Base-by-base conservation (phyloP, 177 flowering plant genomes). In the Vitis hybrid region DNA sequence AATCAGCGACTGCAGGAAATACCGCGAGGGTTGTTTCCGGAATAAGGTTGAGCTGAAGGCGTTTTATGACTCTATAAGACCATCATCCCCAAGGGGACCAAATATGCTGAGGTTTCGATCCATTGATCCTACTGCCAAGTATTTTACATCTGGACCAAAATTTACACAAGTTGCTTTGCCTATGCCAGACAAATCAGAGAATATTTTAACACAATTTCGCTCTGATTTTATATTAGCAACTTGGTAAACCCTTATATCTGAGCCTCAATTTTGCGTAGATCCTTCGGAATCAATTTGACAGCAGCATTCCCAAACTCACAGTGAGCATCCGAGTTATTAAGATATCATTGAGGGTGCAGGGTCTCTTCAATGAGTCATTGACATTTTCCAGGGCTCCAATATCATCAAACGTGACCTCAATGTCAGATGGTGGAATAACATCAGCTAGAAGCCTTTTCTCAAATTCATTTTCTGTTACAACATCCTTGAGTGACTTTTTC, bases 131-230 rank as follows among this genome's bases (percentile, higher is more conserved):
- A 91, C 93, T 4, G 98, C 97, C 51, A 96, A 32, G 81, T 89
- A 93, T 67, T 91, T 92, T 62, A 97, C 97, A 77, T 96, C 97
- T 2, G 87, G 82, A 52, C 99, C 97, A 79, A 96, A 93, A 66
- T 92, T 96, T 40, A 88, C 88, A 72, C 80, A 72, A 0, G 85
- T 90, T 66, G 78, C 79, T 82, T 81, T 93, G 40, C 97, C 99
- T 92, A 87, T 90, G 76, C 99, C 97, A 64, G 99, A 96, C 72
- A 93, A 75, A 85, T 96, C 98, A 27, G 95, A 94, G 49, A 93
- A 79, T 2, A 90, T 85, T 78, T 90, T 96, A 72, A 93, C 78
- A 62, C 82, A 80, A 71, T 92, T 88, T 98, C 99, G 93, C 56
- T 93, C 97, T 32, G 88, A 79, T 78, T 91, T 93, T 1, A 95